These are phyloP conservation scores for Penicillium odoratum DNA, from an alignment of 495 filamentous ascomycete species.

Conservation along the genomic window DNA sequence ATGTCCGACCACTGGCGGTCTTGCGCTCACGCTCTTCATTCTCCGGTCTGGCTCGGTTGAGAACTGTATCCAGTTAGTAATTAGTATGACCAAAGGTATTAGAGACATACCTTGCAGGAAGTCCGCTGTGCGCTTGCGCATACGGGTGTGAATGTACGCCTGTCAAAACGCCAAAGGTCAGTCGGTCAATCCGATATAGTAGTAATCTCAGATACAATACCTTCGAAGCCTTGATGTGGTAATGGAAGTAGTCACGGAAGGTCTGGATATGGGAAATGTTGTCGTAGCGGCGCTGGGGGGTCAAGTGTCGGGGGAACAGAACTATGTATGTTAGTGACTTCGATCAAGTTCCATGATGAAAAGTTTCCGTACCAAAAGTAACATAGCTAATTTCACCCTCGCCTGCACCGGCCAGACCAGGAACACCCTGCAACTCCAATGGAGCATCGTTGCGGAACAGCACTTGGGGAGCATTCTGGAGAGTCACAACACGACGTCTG, in stretches of 20 bases:
- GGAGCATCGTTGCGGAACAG: slow-evolving; percentile 94
- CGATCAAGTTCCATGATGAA: background rate
- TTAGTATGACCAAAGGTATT: no score
- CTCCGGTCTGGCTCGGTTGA: slow-evolving; percentile 88
- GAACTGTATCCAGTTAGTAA: slow-evolving; percentile 58
- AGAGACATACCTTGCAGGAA: slow-evolving; percentile 86
- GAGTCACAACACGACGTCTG: slow-evolving; percentile 71
- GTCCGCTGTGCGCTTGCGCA: slow-evolving; percentile 95
- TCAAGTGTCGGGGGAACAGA: slow-evolving; percentile 92
- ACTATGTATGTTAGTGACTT: slow-evolving; percentile 52
- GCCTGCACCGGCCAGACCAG: slow-evolving; percentile 68
- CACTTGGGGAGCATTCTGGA: slow-evolving; percentile 99
- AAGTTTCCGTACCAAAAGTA: slow-evolving; percentile 74
- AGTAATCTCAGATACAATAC: slow-evolving; percentile 34
- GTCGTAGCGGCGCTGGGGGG: slow-evolving; percentile 82
- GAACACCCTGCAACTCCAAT: slow-evolving; percentile 82
- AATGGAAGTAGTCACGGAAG: slow-evolving; percentile 99
- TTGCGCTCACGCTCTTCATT: slow-evolving; percentile 97
- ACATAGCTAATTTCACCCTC: slow-evolving; percentile 93
- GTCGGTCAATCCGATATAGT: background rate
- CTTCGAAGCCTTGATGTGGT: slow-evolving; percentile 99
- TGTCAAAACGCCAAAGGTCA: slow-evolving; percentile 39
- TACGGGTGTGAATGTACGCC: slow-evolving; percentile 97
- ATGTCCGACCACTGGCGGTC: slow-evolving; percentile 94
- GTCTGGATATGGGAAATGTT: slow-evolving; percentile 99